These are phyloP conservation scores for Astrephomene gubernaculifera DNA, from an alignment of 139 green algal species.

Conservation along the genomic window DNA sequence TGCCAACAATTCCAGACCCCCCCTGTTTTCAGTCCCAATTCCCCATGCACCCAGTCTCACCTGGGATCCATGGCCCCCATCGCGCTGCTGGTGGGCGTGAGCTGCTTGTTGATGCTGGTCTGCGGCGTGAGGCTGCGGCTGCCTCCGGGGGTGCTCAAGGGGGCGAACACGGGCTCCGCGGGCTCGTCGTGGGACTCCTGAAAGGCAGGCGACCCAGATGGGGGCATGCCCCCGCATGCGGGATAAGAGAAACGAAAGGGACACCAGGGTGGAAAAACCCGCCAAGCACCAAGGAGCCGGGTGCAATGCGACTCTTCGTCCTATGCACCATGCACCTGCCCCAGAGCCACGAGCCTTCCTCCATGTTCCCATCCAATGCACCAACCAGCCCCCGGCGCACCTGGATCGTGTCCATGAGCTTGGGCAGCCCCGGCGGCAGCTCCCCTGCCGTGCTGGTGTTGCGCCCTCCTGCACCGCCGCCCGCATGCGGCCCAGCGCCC, in stretches of 20 bases:
- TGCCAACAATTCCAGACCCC: too few species aligned
- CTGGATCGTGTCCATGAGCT: conserved; percentile 58
- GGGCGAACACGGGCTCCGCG: conserved; percentile 18
- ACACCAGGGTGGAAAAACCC: too few species aligned
- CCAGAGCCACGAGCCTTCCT: neutral
- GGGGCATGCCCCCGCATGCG: neutral
- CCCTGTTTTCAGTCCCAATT: too few species aligned
- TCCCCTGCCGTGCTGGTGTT: neutral
- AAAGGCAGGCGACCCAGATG: neutral
- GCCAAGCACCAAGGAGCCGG: too few species aligned
- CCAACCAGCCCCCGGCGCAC: neutral
- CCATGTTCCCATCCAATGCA: neutral
- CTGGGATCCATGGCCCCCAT: too few species aligned
- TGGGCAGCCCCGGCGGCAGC: neutral
- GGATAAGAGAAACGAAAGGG: too few species aligned
- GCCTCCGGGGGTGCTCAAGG: neutral
- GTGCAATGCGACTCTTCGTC: too few species aligned
- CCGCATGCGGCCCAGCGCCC: neutral
- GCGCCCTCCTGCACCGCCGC: too few species aligned
- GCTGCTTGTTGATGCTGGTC: conserved; percentile 10
- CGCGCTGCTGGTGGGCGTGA: conserved; percentile 28
- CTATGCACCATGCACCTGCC: too few species aligned
- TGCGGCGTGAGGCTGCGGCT: conserved; percentile 5
- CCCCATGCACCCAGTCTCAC: too few species aligned
- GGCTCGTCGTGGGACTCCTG: conserved; percentile 55